Evolutionary conservation across 2,329 filamentous ascomycete genomes (phyloP), one percentile per base, ranked within the genome.

Genomic region (Colletotrichum gloeosporioides): DNA sequence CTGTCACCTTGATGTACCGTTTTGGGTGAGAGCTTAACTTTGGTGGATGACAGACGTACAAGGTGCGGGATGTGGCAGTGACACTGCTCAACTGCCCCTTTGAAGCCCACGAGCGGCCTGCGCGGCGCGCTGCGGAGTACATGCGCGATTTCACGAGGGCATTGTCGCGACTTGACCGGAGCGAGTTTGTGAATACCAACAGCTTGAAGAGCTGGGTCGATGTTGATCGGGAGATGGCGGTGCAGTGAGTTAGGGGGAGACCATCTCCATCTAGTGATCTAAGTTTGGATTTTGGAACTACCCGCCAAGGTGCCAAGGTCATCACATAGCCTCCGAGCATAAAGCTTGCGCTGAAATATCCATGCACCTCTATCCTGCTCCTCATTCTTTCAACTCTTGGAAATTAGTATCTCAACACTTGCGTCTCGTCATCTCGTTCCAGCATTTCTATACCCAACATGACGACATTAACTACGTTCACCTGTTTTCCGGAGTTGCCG

Each of bases 11-110:
- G 22, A 31, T n/a, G 18, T 5, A 22, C 27, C 10, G 55, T 68
- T 27, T 67, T n/a, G 15, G 13, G n/a, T 31, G 32, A 27, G 7
- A 53, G 22, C 10, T 49, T 16, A 53, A 49, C 4, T 32, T 29
- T 3, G 1, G 6, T 4, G 8, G 34, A 7, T 6, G 8, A 4
- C 8, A 80, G 82, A 80, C 66, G 8, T 83, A 82, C 71, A 85
- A 86, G 71, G 81, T 85, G 9, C 80, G 84, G 5, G 84, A 85
- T 59, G 80, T 86, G 1, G 83, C 82, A 15, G 80, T 82, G 12
- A 79, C 83, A 9, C 78, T 85, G 2, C 80, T 85, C 13, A 80
- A 80, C 34, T 85, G 83, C 57, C 83, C 84, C 0, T 85, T 82
- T 55, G 79, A 81, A 10, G 69, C 78, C 15, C 77, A 82, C 18